Percentiles rank a stretch among this genome's conserved stretches.
Conservation (phyloP, 345 rosid genomes). For the Gossypium herbaceum region DNA sequence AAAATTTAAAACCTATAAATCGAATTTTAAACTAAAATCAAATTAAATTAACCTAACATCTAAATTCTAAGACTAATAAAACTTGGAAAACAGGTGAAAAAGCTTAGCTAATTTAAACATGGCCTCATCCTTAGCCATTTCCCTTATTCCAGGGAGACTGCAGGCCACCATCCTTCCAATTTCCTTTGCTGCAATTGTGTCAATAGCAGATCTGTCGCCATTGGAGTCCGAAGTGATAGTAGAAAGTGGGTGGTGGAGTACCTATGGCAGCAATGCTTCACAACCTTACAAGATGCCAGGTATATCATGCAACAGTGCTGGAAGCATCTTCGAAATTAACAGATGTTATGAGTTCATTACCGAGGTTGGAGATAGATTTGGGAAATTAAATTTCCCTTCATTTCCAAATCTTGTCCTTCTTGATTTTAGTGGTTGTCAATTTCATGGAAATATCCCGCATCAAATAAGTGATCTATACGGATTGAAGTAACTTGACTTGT, state of each 20-base stretch:
- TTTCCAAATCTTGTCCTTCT: background rate
- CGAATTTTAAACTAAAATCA: too few relatives aligned
- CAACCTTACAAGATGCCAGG: background rate
- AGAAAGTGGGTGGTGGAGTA: conserved; percentile 6
- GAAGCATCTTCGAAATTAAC: background rate
- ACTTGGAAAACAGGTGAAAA: too few relatives aligned
- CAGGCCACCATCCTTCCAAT: background rate
- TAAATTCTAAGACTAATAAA: too few relatives aligned
- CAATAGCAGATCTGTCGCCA: too few relatives aligned
- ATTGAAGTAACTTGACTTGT: background rate
- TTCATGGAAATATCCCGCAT: background rate
- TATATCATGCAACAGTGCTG: background rate
- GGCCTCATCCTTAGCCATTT: too few relatives aligned
- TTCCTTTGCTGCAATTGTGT: background rate
- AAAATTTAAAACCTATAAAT: too few relatives aligned
- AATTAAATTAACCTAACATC: too few relatives aligned
- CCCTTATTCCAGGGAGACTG: too few relatives aligned
- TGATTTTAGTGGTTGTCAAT: background rate
- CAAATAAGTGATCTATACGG: background rate
- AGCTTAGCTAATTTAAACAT: too few relatives aligned
- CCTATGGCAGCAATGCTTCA: background rate
- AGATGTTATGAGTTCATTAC: background rate
- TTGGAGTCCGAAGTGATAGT: too few relatives aligned
- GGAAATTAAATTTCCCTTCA: too few relatives aligned
- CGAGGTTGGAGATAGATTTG: too few relatives aligned